Conservation (phyloP, 345 rosid genomes). For the Populus davidiana region DNA sequence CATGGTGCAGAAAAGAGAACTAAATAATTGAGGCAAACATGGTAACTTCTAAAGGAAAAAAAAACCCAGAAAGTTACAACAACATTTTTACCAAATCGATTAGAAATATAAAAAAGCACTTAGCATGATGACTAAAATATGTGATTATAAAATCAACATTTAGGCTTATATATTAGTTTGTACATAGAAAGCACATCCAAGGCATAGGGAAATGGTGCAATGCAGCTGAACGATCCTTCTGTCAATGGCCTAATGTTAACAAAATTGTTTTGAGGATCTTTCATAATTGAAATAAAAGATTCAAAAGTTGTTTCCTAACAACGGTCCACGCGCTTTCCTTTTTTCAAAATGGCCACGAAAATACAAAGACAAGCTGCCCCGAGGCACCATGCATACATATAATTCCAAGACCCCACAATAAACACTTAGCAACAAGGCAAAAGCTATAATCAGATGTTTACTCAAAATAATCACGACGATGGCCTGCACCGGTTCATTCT, state of each 20-base stretch:
- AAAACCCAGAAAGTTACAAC: too few species aligned
- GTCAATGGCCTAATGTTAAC: constrained; percentile 32
- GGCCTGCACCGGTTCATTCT: constrained; percentile 15
- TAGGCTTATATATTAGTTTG: not conserved
- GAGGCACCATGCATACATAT: not conserved
- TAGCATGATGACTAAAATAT: too few species aligned
- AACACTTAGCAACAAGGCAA: not conserved
- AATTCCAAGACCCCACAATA: constrained; percentile 10
- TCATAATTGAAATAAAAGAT: not conserved
- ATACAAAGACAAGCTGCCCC: constrained; percentile 13
- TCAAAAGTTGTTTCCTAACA: not conserved
- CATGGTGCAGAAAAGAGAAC: not conserved
- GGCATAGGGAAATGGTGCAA: constrained; percentile 7
- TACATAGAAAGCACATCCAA: not conserved
- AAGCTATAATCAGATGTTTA: not conserved
- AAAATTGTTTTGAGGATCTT: constrained; percentile 19
- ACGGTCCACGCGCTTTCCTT: constrained; percentile 10
- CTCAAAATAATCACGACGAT: not conserved
- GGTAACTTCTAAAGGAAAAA: not conserved
- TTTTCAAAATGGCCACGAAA: constrained; percentile 5
- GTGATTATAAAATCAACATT: not conserved
- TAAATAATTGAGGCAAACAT: not conserved
- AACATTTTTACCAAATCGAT: too few species aligned
- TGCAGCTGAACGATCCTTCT: constrained; percentile 19
- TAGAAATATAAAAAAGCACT: too few species aligned